A percentile compares a stretch with the other conserved stretches of the same genome.
These are phyloP conservation scores for Coemansia guatemalensis DNA, from an alignment of 192 early-diverging fungal species.

Conservation along the genomic window DNA sequence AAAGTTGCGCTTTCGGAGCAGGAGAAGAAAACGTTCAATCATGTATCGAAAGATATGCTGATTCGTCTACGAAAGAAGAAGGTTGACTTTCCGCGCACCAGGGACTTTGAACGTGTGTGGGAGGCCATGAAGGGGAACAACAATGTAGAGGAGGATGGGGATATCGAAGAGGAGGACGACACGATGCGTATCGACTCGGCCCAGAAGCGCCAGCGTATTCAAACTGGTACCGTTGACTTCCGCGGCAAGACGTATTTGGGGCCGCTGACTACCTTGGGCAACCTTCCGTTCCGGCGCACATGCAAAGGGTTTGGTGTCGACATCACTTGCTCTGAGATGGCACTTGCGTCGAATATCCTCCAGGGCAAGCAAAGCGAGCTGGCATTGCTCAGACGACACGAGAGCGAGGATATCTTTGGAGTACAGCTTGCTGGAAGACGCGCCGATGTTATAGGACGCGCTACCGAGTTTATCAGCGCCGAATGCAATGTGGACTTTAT, in stretches of 20 bases:
- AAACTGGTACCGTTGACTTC: conserved; percentile 60
- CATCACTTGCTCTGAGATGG: conserved; percentile 98
- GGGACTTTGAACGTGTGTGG: conserved; percentile 29
- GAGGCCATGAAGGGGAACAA: background rate
- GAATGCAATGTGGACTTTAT: conserved; percentile 85
- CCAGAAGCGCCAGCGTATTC: conserved; percentile 9
- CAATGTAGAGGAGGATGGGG: conserved; percentile 1
- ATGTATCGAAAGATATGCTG: conserved; percentile 20
- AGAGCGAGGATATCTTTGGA: conserved; percentile 88
- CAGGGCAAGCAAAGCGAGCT: conserved; percentile 74
- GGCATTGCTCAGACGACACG: conserved; percentile 82
- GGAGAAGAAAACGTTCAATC: conserved; percentile 16
- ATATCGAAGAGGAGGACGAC: background rate
- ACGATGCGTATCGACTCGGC: background rate
- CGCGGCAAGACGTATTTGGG: conserved; percentile 89
- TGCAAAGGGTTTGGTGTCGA: conserved; percentile 94
- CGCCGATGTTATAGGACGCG: conserved; percentile 57
- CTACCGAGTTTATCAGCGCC: conserved; percentile 68
- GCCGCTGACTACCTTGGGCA: conserved; percentile 96
- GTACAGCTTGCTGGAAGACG: conserved; percentile 80
- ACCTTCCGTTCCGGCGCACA: conserved; percentile 93
- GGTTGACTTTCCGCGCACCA: conserved; percentile 45
- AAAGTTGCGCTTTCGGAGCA: conserved; percentile 2
- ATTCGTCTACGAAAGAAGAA: conserved; percentile 38
- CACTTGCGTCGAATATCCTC: conserved; percentile 65